Evolutionary conservation across 768 basidiomycete genomes (phyloP), one percentile per base, ranked within the genome.

Genomic region (Boletus patriciae): DNA sequence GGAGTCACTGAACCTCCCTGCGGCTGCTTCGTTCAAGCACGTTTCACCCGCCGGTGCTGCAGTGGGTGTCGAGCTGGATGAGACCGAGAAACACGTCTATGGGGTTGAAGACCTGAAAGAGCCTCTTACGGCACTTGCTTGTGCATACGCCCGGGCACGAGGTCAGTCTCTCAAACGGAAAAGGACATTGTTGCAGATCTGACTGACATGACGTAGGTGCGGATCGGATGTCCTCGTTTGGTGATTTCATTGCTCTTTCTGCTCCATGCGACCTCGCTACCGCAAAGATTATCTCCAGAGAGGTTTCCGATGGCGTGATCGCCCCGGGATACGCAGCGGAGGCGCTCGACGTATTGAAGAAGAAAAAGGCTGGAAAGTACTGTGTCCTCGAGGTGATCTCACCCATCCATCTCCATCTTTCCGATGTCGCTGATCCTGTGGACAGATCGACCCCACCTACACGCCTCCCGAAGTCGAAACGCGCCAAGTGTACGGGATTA

Each of bases 281-380:
- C 10, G 97, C 97, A 42, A 87, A 86, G 61, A 95, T 99, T 70
- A 97, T 99, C 69, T 95, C 94, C n/a, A 84, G 97, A 18, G 97
- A 99, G 70, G 97, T 99, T 11, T 98, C 97, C 0, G 97, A 99
- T 70, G 97, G 97, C 33, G 90, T 99, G 63, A 94, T 99, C 55
- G 96, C 97, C 3, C 96, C 97, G 1, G 94, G 94, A 42, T 99
- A 95, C 70, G 81, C 87, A 21, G 73, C 80, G 0, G 92, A 93
- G 64, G 97, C 97, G 0, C 80, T 98, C 9, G 95, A 96, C 45
- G 81, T 97, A 33, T 79, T 99, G 42, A 80, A 80, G 46, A 98
- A 95, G 80, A 99, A 99, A 82, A 99, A 99, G 77, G 92, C 83
- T 15, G 97, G 97, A 33, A 99, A 98, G 72, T 99, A 99, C 77